Evolutionary conservation across 2,329 filamentous ascomycete genomes (phyloP), one percentile per base, ranked within the genome.

Genomic region (Cytospora piceicola): DNA sequence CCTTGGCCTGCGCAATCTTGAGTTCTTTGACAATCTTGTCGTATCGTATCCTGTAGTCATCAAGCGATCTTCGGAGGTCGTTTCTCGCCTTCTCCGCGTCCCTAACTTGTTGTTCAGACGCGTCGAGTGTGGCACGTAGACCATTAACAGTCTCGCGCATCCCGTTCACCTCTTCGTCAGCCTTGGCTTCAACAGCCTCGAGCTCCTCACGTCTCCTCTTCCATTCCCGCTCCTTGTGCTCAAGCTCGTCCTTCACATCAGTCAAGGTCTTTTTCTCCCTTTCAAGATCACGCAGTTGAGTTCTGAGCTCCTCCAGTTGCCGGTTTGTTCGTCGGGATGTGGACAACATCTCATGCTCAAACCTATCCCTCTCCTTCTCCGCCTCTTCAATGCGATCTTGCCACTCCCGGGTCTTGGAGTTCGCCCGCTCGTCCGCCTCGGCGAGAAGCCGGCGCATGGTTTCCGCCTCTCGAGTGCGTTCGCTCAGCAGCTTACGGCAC

Each of bases 381-480:
- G 94, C 94, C 1, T 91, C 83, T 73, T 98, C 94, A 84, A 98
- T 90, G 2, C 90, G 88, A 65, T 92, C 88, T 62, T 92, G 90
- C 88, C 97, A 95, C 70, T 98, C 94, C 32, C 92, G 88, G 22
- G 96, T 86, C 73, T 93, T 91, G 67, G 82, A 82, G 70, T 98
- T 94, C 1, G 94, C 89, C 12, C 92, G 85, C 67, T 90, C 87
- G 75, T 98, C 93, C 11, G 94, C 92, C 70, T 98, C 94, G 20
- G 90, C 89, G 15, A 99, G 81, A 67, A 98, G 83, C 58, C 93
- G 85, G 39, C 95, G 88, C 94, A 99, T 98, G 0, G 93, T 97
- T 79, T 98, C 94, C 30, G 89, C 92, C 78, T 99, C 95, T 53
- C 95, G 88, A 4, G 92, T 94, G 30, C 95, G 89, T 77, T 99